A percentile compares a stretch with the other conserved stretches of the same genome.
Conservation (phyloP, 805 yeast genomes). For the Wickerhamomyces queroliae region DNA sequence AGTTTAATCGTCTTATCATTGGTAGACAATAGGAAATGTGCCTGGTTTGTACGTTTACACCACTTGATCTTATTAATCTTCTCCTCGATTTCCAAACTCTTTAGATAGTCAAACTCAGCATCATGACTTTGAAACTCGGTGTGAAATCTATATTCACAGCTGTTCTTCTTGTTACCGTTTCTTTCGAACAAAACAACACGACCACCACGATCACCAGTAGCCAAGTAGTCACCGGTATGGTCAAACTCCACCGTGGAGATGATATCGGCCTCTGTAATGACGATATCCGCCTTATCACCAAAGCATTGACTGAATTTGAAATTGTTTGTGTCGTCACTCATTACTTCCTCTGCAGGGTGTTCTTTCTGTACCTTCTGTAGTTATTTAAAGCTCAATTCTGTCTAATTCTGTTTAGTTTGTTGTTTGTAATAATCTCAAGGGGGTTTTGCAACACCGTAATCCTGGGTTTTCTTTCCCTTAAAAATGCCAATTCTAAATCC, state of each 20-base stretch:
- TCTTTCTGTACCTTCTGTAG: too few relatives aligned
- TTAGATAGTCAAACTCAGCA: slow-evolving; percentile 95
- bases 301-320: slow-evolving; percentile 91
- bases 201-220: slow-evolving; percentile 99
- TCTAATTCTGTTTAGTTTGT: background rate
- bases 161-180: slow-evolving; percentile 62
- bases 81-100: slow-evolving; percentile 95
- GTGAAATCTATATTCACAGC: slow-evolving; percentile 89
- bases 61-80: slow-evolving; percentile 97
- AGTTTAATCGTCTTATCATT: slow-evolving; percentile 98
- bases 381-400: background rate
- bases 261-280: slow-evolving; percentile 95
- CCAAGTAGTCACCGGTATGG: slow-evolving; percentile 88
- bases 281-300: slow-evolving; percentile 98
- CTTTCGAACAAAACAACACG: slow-evolving; percentile 94
- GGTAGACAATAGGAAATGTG: slow-evolving; percentile 86
- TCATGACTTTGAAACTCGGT: slow-evolving; percentile 98
- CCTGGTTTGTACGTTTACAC: slow-evolving; percentile 82
- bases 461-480: too few relatives aligned
- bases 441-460: too few relatives aligned
- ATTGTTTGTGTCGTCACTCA: slow-evolving; percentile 31
- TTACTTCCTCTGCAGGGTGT: background rate
- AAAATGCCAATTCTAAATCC: too few relatives aligned
- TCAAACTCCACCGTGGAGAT: slow-evolving; percentile 97
- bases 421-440: background rate